Evolutionary conservation across 768 basidiomycete genomes (phyloP).

Genomic region (Infundibulicybe gibba): DNA sequence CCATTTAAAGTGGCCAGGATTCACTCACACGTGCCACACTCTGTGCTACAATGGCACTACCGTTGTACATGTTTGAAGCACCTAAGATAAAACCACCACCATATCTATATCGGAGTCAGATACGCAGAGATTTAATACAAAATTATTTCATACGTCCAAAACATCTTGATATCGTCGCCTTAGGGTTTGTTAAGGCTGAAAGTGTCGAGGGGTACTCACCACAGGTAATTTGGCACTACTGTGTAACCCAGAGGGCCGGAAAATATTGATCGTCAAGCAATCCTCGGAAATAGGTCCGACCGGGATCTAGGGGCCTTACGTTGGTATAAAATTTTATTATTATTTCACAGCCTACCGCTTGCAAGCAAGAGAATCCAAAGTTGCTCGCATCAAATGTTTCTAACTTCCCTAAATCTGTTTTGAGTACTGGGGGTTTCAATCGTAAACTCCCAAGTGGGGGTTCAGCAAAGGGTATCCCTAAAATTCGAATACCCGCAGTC

Average conservation of each 20-base stretch:
- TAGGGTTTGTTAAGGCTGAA: neutral
- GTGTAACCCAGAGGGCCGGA: conserved; percentile 37
- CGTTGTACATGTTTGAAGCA: conserved; percentile 15
- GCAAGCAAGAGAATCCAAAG: conserved; percentile 38
- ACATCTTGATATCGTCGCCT: conserved; percentile 17
- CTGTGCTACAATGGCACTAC: conserved; percentile 20
- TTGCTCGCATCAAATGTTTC: conserved; percentile 22
- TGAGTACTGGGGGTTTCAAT: conserved; percentile 21
- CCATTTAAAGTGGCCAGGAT: neutral
- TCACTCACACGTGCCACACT: conserved; percentile 16
- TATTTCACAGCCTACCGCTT: conserved; percentile 28
- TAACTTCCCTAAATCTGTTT: conserved; percentile 10
- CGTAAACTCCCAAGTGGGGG: conserved; percentile 24
- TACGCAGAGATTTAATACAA: neutral
- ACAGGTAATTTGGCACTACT: conserved; percentile 30
- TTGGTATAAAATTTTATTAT: neutral
- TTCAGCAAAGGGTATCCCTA: conserved; percentile 25
- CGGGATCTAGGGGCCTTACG: conserved; percentile 19
- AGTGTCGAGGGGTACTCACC: conserved; percentile 16
- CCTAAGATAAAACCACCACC: conserved; percentile 21
- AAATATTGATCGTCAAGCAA: conserved; percentile 57
- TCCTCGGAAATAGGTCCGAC: conserved; percentile 46
- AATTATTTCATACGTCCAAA: conserved; percentile 30
- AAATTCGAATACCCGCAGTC: neutral
- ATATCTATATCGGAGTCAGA: conserved; percentile 7